Conservation (phyloP, 1,284 basidiomycete species). For the Coniophora puteana region DNA sequence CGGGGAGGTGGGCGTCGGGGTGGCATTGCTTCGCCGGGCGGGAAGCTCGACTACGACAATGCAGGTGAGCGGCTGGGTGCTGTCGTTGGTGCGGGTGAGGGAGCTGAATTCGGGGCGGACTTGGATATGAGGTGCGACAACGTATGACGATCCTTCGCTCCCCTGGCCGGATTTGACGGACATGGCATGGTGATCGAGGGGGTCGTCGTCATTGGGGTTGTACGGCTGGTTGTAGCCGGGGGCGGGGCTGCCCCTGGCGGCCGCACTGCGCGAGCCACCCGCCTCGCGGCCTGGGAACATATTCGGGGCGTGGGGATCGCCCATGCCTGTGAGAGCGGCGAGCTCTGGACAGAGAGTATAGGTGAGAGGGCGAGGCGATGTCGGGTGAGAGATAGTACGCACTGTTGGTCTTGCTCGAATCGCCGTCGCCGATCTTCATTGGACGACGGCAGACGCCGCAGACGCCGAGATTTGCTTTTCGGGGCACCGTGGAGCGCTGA, state of each 20-base stretch:
- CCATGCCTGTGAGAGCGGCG: conserved; percentile 86
- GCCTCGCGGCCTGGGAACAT: conserved; percentile 70
- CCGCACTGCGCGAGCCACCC: conserved; percentile 38
- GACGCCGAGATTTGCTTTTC: conserved; percentile 83
- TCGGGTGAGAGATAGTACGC: conserved; percentile 32
- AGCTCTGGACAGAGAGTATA: conserved; percentile 68
- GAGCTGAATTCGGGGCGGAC: conserved; percentile 86
- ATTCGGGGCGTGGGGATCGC: conserved; percentile 48
- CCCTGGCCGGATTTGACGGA: conserved; percentile 47
- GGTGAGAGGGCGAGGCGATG: conserved; percentile 6
- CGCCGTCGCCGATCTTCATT: conserved; percentile 89
- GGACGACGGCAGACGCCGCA: conserved; percentile 95
- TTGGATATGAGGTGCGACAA: conserved; percentile 85
- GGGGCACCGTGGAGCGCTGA: conserved; percentile 50
- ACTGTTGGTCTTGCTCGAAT: conserved; percentile 84
- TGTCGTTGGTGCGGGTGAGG: conserved; percentile 69
- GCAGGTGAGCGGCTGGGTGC: conserved; percentile 80
- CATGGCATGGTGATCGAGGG: conserved; percentile 57
- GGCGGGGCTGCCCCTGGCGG: conserved; percentile 18
- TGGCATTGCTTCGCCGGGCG: conserved; percentile 52
- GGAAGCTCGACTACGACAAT: conserved; percentile 90
- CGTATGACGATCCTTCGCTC: conserved; percentile 55
- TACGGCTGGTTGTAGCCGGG: conserved; percentile 28
- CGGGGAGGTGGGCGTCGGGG: conserved; percentile 58
- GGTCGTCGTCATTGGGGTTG: conserved; percentile 79